Conservation (phyloP, 345 rosid genomes). For the Dovyalis caffra region DNA sequence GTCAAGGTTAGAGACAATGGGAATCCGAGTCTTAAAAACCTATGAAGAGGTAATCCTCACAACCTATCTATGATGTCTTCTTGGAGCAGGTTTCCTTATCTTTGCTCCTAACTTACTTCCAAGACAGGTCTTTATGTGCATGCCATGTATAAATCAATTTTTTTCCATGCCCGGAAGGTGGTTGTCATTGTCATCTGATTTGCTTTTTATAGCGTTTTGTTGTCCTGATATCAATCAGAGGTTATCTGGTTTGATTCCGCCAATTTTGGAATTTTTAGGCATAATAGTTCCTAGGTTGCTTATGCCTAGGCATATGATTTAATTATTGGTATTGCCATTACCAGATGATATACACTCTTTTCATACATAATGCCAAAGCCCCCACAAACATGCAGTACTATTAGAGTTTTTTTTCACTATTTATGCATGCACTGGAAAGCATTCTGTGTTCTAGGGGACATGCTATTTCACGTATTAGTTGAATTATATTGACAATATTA, state of each 20-base stretch:
- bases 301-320: background rate
- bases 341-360: background rate
- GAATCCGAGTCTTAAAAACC: slow-evolving; percentile 60
- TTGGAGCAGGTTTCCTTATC: background rate
- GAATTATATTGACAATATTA: slow-evolving; percentile 9
- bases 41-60: slow-evolving; percentile 72
- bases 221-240: background rate
- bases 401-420: background rate
- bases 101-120: background rate
- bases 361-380: background rate
- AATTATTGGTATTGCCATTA: background rate
- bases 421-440: background rate
- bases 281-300: background rate
- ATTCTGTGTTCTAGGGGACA: background rate
- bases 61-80: background rate
- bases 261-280: background rate
- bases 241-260: slow-evolving; percentile 12
- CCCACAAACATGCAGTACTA: background rate
- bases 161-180: background rate
- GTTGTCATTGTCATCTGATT: background rate
- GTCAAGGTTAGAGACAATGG: slow-evolving; percentile 74
- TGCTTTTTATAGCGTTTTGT: background rate
- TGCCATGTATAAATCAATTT: background rate
- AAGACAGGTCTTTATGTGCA: slow-evolving; percentile 4
- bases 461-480: background rate